Evolutionary conservation across 805 yeast genomes (phyloP).

Genomic region (Metschnikowia chrysomelidarum): DNA sequence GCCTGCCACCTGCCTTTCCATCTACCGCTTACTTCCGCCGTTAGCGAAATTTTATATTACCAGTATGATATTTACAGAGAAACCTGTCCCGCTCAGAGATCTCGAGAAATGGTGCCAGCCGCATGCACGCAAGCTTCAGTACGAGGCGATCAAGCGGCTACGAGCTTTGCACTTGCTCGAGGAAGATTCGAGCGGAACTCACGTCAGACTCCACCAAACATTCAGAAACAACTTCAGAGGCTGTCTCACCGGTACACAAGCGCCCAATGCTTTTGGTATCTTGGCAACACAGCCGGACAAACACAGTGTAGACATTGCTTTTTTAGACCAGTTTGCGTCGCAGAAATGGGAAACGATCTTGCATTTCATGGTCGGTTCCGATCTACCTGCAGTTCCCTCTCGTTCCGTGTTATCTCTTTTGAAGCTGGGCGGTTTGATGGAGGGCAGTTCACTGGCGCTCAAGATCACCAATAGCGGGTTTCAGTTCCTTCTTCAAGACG

Average conservation of each 20-base stretch:
- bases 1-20: slow-evolving; percentile 93
- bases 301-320: slow-evolving; percentile 57
- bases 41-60: slow-evolving; percentile 85
- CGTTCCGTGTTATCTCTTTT: slow-evolving; percentile 77
- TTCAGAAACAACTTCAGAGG: slow-evolving; percentile 74
- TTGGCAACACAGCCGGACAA: slow-evolving; percentile 54
- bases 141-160: slow-evolving; percentile 77
- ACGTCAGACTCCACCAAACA: slow-evolving; percentile 60
- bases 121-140: slow-evolving; percentile 54
- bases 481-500: slow-evolving; percentile 89
- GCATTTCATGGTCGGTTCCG: slow-evolving; percentile 97
- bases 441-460: slow-evolving; percentile 48
- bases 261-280: slow-evolving; percentile 73
- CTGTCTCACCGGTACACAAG: slow-evolving; percentile 78
- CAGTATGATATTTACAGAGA: slow-evolving; percentile 81
- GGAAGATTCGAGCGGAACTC: slow-evolving; percentile 50
- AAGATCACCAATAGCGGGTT: slow-evolving; percentile 89
- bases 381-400: slow-evolving; percentile 62
- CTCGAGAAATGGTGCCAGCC: slow-evolving; percentile 76
- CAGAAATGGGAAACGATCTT: slow-evolving; percentile 92
- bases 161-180: slow-evolving; percentile 72
- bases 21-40: slow-evolving; percentile 85
- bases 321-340: slow-evolving; percentile 77
- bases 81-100: slow-evolving; percentile 63
- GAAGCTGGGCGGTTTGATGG: slow-evolving; percentile 85